These are phyloP conservation scores for Gryganskiella cystojenkinii DNA, from an alignment of 192 early-diverging fungal species.

Conservation along the genomic window DNA sequence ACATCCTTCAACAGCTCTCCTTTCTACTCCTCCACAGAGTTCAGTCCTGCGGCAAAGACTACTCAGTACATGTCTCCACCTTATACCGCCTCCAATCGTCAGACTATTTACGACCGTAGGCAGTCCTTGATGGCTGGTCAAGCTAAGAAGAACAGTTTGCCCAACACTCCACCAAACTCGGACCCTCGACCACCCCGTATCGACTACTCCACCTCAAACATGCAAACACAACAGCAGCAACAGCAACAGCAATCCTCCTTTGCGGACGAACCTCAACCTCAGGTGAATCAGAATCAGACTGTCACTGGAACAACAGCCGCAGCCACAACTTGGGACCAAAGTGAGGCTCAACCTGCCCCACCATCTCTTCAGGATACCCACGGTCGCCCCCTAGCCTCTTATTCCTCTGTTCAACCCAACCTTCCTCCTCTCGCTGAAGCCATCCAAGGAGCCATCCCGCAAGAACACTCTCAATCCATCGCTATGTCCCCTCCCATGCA, in stretches of 20 bases:
- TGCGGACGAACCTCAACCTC: background rate
- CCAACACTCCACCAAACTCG: constrained; percentile 21
- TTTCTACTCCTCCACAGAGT: constrained; percentile 26
- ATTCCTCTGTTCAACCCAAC: constrained; percentile 20
- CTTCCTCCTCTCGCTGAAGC: constrained; percentile 44
- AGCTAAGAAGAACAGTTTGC: constrained; percentile 4
- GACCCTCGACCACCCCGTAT: constrained; percentile 16
- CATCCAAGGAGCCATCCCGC: constrained; percentile 21
- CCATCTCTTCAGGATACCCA: constrained; percentile 2
- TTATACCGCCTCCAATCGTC: constrained; percentile 31
- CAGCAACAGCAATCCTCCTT: too few species aligned
- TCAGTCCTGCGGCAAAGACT: constrained; percentile 4
- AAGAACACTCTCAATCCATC: constrained; percentile 22
- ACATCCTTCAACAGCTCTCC: constrained; percentile 12
- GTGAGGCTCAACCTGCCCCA: background rate
- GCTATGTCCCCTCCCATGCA: constrained; percentile 29
- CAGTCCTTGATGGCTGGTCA: constrained; percentile 33
- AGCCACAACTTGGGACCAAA: constrained; percentile 18
- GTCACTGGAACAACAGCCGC: too few species aligned
- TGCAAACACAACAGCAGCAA: too few species aligned
- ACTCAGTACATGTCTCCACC: constrained; percentile 35
- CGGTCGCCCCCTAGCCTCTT: background rate
- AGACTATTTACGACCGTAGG: constrained; percentile 39
- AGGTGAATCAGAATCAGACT: constrained; percentile 1
- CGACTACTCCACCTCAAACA: constrained; percentile 18